Base-by-base conservation (phyloP, 169 alveolate genomes). In the Plasmodium falciparum region DNA sequence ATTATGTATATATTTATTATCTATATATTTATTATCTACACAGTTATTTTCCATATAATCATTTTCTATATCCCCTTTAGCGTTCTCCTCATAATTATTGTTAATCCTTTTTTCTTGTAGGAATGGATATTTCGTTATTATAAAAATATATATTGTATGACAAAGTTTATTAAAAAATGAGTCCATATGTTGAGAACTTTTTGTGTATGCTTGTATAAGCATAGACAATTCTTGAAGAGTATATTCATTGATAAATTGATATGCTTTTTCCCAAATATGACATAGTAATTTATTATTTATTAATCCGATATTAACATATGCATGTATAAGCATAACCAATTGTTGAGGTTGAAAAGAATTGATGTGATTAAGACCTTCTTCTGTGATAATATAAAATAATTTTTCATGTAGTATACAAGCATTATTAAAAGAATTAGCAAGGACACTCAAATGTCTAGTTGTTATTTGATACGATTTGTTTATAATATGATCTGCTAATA, bases 401-500 rank as follows among this genome's bases (percentile, higher is more conserved):
- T 80, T 45, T 29, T 80, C 85, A 58, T 80, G 90, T 12, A 80
- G 56, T 59, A 80, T 49, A 29, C 90, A 80, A 11, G 90, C 90
- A 39, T 80, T 80, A 20, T 80, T 80, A 52, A 69, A 80, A 29
- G 90, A 66, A 17, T 80, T 80, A 17, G 90, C 80, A 56, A 80
- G 58, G 5, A 80, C 90, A 52, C 90, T 67, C 26, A 80, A 52
- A 70, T 80, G 90, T 80, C 90, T 80, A 33, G 90, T 67, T 56
- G 67, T 80, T 12, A 80, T 33, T 62, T 39, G 2, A 80, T 80
- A 80, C 1, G 90, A 80, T 63, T 80, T 80, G 12, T 80, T 80
- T 67, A 80, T 80, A 26, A 80, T 56, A 67, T 80, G 20, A 8
- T 80, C 83, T 24, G 90, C 85, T 66, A 80, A 52, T 61, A 70